phyloP scores from a whole-genome alignment of 257 asterid species.

The Salvia rosmarinus region DNA sequence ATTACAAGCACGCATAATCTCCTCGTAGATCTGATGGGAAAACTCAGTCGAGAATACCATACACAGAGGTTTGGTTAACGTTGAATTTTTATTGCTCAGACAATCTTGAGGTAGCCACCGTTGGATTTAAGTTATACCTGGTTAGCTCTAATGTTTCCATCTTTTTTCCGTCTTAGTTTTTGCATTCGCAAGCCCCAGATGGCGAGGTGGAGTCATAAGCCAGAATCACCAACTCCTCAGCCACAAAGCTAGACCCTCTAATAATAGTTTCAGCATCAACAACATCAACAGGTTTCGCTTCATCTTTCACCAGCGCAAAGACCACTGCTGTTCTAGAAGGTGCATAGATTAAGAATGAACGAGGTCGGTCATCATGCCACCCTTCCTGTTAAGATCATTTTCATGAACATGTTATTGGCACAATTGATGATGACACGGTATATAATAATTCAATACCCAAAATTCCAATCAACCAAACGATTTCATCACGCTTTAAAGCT shows the following conservation, averaged over 20 bases:
- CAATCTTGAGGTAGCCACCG: conserved; percentile 2
- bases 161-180: background rate
- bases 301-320: conserved; percentile 59
- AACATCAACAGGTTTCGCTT: conserved; percentile 31
- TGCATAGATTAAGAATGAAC: conserved; percentile 75
- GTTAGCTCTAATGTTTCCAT: background rate
- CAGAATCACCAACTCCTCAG: background rate
- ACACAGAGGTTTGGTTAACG: conserved; percentile 5
- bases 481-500: background rate
- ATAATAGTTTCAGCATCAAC: conserved; percentile 32
- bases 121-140: conserved; percentile 16
- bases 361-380: conserved; percentile 71
- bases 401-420: background rate
- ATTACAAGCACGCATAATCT: conserved; percentile 9
- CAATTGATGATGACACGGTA: background rate
- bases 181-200: conserved; percentile 18
- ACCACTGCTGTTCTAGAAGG: conserved; percentile 93
- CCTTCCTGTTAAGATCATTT: conserved; percentile 59
- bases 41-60: background rate
- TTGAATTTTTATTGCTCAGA: conserved; percentile 17
- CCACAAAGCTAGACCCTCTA: conserved; percentile 6
- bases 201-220: background rate
- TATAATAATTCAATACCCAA: background rate
- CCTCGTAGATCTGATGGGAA: background rate
- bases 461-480: background rate